phyloP scores from a whole-genome alignment of 139 green algal genomes.

The Pseudopediastrum boryanum region DNA sequence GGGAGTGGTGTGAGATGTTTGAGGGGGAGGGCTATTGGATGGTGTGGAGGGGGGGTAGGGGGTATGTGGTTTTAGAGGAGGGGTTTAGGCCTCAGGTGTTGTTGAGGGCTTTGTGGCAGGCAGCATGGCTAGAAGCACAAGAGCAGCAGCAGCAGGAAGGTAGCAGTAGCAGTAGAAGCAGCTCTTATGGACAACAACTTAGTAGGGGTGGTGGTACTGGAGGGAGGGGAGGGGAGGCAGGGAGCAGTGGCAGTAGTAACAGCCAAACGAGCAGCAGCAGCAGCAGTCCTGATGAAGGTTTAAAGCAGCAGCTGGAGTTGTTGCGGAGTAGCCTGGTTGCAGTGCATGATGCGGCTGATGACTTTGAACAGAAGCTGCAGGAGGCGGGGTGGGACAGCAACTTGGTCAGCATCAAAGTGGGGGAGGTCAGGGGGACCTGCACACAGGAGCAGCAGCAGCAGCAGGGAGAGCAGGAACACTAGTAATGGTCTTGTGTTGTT shows the following conservation, averaged over 20 bases:
- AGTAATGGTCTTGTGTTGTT: no score
- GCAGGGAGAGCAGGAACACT: no score
- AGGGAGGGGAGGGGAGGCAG: not conserved
- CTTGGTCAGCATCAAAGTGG: not conserved
- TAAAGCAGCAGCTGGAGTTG: not conserved
- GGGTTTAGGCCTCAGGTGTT: conserved; percentile 29
- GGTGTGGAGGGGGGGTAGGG: conserved; percentile 48
- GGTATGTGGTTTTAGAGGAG: conserved; percentile 64
- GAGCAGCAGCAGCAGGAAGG: not conserved
- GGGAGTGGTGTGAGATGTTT: conserved; percentile 47
- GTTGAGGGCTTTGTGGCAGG: conserved; percentile 67
- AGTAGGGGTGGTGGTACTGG: no score
- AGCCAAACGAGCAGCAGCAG: not conserved
- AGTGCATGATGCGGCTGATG: conserved; percentile 28
- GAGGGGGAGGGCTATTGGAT: conserved; percentile 63
- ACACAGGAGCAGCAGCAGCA: no score
- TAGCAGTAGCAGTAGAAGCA: conserved; percentile 10
- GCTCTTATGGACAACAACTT: no score
- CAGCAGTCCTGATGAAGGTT: not conserved
- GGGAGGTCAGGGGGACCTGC: not conserved
- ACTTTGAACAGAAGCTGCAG: not conserved
- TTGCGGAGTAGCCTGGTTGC: conserved; percentile 32
- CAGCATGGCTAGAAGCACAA: conserved; percentile 64
- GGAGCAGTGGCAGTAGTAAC: not conserved
- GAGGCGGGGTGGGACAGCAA: conserved; percentile 33